Base-by-base conservation (phyloP, 2,329 filamentous ascomycete genomes). In the Zalaria obscura region DNA sequence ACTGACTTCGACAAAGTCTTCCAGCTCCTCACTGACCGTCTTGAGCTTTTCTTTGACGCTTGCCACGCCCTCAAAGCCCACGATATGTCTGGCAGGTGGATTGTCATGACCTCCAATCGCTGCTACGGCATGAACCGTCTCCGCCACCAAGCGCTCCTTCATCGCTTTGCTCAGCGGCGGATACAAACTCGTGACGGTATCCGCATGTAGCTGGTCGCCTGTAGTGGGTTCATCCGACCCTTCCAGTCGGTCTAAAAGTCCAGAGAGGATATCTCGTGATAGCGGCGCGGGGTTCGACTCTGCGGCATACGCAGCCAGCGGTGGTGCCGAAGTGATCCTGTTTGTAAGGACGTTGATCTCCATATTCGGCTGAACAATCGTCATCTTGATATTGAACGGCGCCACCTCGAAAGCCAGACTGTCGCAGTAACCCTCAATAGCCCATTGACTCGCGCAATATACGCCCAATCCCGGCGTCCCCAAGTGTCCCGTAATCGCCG, bases 51-150 rank as follows among this genome's bases (percentile, higher is more conserved):
- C 91, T 59, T 89, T 93, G 33, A 96, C 89, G 34, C 83, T 83
- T 4, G 77, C 72, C 8, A 89, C 82, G 1, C 85, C 89, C 60
- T 96, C 91, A 41, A 82, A 77, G 0, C 91, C 89, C 2, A 96
- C 88, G 53, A 96, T 95, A 58, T 96, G 89, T 28, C 91, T 72
- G 1, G 87, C 85, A 0, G 91, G 91, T 2, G 91, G 91, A 58
- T 96, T 96, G 57, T 95, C 88, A 58, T 95, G 88, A 0, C 89
- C 91, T 0, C 87, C 91, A 51, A 96, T 94, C 0, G 88, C 86
- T 9, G 83, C 84, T 36, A 98, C 70, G 1, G 89, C 88, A 59
- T 93, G 82, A 0, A 96, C 83, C 0, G 91, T 94, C 63, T 96
- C 91, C 45, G 80, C 74, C 4, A 93, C 82, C 11, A 96, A 66